Conservation (phyloP, 371 early-diverging fungal genomes). For the Mortierella sp. region DNA sequence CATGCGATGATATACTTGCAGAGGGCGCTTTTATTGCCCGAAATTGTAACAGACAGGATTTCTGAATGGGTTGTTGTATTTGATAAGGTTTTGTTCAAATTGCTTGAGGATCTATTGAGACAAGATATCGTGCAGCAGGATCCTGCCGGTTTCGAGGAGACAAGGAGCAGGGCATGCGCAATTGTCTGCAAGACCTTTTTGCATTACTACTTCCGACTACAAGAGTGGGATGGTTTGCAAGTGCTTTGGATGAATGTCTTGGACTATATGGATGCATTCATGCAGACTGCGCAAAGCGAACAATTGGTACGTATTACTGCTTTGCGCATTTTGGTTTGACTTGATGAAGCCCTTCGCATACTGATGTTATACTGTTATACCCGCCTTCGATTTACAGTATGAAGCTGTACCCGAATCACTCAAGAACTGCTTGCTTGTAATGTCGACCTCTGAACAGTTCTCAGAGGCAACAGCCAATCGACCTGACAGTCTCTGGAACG, state of each 20-base stretch:
- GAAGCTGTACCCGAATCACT: conserved; percentile 77
- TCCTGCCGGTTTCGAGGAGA: conserved; percentile 63
- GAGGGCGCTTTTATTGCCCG: conserved; percentile 57
- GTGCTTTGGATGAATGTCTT: conserved; percentile 68
- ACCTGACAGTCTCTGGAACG: conserved; percentile 64
- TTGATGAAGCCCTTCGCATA: neutral
- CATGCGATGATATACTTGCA: conserved; percentile 74
- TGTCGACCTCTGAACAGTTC: conserved; percentile 69
- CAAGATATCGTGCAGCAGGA: conserved; percentile 71
- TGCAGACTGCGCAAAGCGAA: conserved; percentile 59
- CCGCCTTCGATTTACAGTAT: conserved; percentile 47
- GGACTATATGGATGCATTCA: conserved; percentile 55
- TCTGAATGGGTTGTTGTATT: conserved; percentile 68
- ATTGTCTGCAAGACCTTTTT: conserved; percentile 76
- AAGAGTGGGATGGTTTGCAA: conserved; percentile 65
- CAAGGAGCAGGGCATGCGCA: conserved; percentile 68
- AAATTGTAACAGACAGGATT: conserved; percentile 56
- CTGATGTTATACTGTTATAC: no score
- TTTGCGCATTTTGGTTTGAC: neutral
- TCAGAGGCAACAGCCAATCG: conserved; percentile 33
- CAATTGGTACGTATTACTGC: conserved; percentile 60
- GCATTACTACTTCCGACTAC: conserved; percentile 66
- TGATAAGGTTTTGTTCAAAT: conserved; percentile 78
- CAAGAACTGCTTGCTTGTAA: conserved; percentile 81
- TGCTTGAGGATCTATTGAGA: conserved; percentile 72